Conservation (phyloP, 2,329 filamentous ascomycete genomes). For the Fusarium bactridioides region DNA sequence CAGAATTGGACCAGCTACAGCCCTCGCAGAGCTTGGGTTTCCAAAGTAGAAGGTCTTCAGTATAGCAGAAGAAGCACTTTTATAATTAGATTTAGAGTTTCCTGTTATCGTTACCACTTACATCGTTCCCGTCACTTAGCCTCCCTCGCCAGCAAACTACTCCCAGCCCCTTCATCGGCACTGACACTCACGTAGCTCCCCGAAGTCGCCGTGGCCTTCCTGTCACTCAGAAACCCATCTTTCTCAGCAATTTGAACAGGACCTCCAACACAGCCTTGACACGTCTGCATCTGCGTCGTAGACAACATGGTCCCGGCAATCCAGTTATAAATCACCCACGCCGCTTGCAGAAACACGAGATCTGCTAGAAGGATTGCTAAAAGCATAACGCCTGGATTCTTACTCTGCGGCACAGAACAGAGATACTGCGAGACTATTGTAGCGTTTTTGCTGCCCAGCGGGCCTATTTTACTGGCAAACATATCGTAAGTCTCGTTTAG, state of each 20-base stretch:
- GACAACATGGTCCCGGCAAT: conserved; percentile 3
- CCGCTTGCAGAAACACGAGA: conserved; percentile 24
- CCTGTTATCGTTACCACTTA: not conserved
- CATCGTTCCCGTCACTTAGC: not conserved
- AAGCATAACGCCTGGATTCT: conserved; percentile 16
- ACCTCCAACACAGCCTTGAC: not conserved
- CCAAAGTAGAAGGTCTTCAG: not conserved
- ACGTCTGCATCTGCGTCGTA: not conserved
- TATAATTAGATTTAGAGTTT: not conserved
- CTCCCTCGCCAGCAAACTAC: accelerated
- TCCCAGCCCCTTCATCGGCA: not conserved
- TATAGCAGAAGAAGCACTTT: not conserved
- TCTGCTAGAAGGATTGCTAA: conserved; percentile 18
- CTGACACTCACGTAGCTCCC: not conserved
- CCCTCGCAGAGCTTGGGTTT: not conserved
- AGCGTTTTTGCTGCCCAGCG: not conserved
- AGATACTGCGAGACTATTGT: conserved; percentile 23
- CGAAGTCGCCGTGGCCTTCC: not conserved
- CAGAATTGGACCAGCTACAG: not conserved
- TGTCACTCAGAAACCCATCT: not conserved
- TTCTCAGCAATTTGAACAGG: not conserved
- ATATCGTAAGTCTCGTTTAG: conserved; percentile 10
- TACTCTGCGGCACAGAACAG: conserved; percentile 18
- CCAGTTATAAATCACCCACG: conserved; percentile 17
- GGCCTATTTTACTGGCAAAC: not conserved